Evolutionary conservation across 2,329 filamentous ascomycete genomes (phyloP).

Genomic region (Ascosphaera apis): DNA sequence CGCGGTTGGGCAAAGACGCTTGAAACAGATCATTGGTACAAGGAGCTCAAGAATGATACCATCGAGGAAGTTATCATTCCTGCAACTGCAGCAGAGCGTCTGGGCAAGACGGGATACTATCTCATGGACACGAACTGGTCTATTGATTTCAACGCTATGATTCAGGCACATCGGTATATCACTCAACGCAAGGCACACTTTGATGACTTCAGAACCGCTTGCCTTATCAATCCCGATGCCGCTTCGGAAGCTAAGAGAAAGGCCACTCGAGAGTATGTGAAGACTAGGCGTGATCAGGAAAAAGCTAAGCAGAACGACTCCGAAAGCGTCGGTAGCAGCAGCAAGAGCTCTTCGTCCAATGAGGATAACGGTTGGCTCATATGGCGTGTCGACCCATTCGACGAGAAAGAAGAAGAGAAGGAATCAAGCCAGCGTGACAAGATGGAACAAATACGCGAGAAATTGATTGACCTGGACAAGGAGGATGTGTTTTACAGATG

Average conservation of each 20-base stretch:
- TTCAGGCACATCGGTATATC: constrained; percentile 45
- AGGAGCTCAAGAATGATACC: constrained; percentile 28
- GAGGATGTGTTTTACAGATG: constrained; percentile 77
- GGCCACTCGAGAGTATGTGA: constrained; percentile 43
- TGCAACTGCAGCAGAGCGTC: constrained; percentile 43
- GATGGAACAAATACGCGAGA: constrained; percentile 59
- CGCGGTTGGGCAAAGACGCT: constrained; percentile 36
- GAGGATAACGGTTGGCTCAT: constrained; percentile 3
- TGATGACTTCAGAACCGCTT: constrained; percentile 46
- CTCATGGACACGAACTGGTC: constrained; percentile 73
- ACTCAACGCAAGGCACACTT: constrained; percentile 30
- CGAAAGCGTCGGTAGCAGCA: constrained; percentile 3
- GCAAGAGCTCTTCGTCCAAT: constrained; percentile 12
- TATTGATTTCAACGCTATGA: constrained; percentile 65
- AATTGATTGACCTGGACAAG: constrained; percentile 52
- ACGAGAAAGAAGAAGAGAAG: constrained; percentile 31
- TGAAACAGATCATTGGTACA: constrained; percentile 8
- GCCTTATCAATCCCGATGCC: constrained; percentile 40
- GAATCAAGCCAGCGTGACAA: constrained; percentile 34
- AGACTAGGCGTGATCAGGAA: constrained; percentile 36
- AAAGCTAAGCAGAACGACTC: constrained; percentile 28
- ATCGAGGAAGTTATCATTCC: constrained; percentile 34
- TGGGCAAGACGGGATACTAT: constrained; percentile 69
- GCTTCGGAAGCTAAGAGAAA: constrained; percentile 47
- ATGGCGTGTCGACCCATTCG: constrained; percentile 1